These are phyloP conservation scores for Yamadazyma songkhlaensis DNA, from an alignment of 1,139 yeast genomes.

Conservation along the genomic window DNA sequence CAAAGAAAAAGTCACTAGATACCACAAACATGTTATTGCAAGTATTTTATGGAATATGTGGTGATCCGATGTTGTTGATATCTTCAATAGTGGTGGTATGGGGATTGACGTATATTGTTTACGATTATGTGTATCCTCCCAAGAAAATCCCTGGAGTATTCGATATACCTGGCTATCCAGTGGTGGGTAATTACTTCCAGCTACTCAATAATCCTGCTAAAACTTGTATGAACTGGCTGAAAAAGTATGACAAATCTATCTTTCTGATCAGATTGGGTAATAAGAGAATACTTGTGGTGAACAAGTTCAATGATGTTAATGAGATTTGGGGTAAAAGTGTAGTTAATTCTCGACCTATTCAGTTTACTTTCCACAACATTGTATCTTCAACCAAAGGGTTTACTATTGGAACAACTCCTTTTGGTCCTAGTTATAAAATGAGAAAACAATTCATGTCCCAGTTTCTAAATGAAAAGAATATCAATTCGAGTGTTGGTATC, in stretches of 20 bases:
- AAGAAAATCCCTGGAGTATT: conserved; percentile 15
- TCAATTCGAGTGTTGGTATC: conserved; percentile 29
- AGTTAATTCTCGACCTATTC: conserved; percentile 61
- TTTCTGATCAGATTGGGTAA: conserved; percentile 65
- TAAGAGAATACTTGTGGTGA: conserved; percentile 58
- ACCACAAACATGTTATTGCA: conserved; percentile 5
- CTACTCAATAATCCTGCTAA: conserved; percentile 51
- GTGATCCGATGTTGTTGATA: neutral
- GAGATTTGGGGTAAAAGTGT: conserved; percentile 55
- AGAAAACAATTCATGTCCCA: conserved; percentile 55
- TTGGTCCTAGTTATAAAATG: conserved; percentile 48
- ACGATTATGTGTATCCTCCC: neutral
- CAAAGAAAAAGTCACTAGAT: neutral
- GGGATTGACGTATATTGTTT: neutral
- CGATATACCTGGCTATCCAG: conserved; percentile 46
- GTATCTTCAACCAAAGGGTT: conserved; percentile 62
- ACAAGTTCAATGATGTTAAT: conserved; percentile 53
- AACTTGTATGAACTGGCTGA: conserved; percentile 48
- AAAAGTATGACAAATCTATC: conserved; percentile 39
- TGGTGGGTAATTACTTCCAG: conserved; percentile 52
- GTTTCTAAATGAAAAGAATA: conserved; percentile 41
- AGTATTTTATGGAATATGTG: neutral
- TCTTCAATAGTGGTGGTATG: neutral
- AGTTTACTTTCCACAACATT: conserved; percentile 66
- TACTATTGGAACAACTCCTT: conserved; percentile 79